A percentile compares a stretch with the other conserved stretches of the same genome.
Evolutionary conservation across 176 grass and related monocot genomes (phyloP).

Genomic region (Eragrostis nindensis): DNA sequence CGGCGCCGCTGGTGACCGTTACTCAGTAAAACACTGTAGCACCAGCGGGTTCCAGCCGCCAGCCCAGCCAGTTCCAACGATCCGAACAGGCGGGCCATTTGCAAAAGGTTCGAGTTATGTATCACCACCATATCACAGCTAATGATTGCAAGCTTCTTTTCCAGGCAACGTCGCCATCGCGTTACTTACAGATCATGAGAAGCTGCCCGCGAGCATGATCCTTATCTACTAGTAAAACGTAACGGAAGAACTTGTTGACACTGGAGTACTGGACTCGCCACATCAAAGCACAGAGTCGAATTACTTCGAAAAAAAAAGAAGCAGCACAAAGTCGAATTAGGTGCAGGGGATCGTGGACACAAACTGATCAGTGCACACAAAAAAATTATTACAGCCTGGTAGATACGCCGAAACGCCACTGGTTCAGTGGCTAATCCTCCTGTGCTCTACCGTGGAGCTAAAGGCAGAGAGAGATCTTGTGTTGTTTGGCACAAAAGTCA

Average conservation of each 20-base stretch:
- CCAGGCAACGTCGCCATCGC: not conserved
- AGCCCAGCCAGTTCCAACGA: too few species aligned
- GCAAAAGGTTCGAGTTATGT: not conserved
- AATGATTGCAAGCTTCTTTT: slow-evolving; percentile 5
- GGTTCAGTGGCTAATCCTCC: not conserved
- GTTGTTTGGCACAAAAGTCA: slow-evolving; percentile 15
- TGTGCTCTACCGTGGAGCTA: not conserved
- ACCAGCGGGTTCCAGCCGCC: too few species aligned
- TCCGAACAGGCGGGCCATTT: too few species aligned
- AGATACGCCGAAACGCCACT: not conserved
- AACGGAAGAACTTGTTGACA: too few species aligned
- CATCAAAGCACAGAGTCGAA: too few species aligned
- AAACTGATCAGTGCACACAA: not conserved
- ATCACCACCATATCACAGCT: not conserved
- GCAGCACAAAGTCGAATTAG: too few species aligned
- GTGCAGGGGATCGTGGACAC: not conserved
- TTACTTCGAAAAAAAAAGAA: too few species aligned
- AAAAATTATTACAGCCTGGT: not conserved
- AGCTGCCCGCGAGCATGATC: not conserved
- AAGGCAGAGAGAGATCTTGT: not conserved
- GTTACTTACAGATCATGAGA: too few species aligned
- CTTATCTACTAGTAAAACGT: too few species aligned
- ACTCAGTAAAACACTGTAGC: too few species aligned
- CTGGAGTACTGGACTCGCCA: too few species aligned
- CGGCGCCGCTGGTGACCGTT: too few species aligned